Percentiles rank a stretch among this genome's conserved stretches.
phyloP scores from a whole-genome alignment of 768 basidiomycete species.

The Rhodotorula kratochvilovae region DNA sequence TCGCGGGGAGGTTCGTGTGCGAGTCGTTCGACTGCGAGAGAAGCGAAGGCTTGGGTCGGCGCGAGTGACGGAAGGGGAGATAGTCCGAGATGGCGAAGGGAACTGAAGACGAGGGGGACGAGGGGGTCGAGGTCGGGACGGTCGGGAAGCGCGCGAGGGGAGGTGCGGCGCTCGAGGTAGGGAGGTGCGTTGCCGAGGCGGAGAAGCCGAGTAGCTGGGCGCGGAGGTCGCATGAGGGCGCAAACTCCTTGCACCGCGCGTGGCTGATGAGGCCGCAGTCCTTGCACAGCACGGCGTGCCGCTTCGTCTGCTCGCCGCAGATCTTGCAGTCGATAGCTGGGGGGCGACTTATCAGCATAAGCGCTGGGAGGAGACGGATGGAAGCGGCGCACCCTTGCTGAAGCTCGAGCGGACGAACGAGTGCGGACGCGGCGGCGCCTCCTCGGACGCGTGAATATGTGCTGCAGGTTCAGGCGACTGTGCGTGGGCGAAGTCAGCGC shows the following conservation, averaged over 20 bases:
- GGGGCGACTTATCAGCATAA: neutral
- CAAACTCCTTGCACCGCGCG: conserved; percentile 34
- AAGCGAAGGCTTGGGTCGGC: conserved; percentile 6
- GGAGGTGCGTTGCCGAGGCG: neutral
- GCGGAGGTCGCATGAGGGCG: conserved; percentile 37
- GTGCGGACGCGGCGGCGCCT: neutral
- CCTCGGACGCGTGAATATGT: neutral
- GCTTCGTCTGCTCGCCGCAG: conserved; percentile 73
- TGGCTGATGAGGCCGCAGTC: conserved; percentile 87
- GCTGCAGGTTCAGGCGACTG: neutral
- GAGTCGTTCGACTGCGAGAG: neutral
- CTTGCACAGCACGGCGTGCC: conserved; percentile 78
- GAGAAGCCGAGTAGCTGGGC: conserved; percentile 29
- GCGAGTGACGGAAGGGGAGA: conserved; percentile 21
- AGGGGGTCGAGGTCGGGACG: neutral
- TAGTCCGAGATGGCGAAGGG: conserved; percentile 20
- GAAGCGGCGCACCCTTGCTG: neutral
- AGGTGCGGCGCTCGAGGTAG: neutral
- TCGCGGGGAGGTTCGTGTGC: neutral
- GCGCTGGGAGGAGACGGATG: fast-evolving
- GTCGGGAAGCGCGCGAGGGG: neutral
- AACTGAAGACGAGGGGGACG: neutral
- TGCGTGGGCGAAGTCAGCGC: neutral
- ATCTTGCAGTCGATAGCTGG: conserved; percentile 82
- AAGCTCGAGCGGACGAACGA: neutral